Conservation (phyloP, 1,139 yeast species). For the Geotrichum australiense region DNA sequence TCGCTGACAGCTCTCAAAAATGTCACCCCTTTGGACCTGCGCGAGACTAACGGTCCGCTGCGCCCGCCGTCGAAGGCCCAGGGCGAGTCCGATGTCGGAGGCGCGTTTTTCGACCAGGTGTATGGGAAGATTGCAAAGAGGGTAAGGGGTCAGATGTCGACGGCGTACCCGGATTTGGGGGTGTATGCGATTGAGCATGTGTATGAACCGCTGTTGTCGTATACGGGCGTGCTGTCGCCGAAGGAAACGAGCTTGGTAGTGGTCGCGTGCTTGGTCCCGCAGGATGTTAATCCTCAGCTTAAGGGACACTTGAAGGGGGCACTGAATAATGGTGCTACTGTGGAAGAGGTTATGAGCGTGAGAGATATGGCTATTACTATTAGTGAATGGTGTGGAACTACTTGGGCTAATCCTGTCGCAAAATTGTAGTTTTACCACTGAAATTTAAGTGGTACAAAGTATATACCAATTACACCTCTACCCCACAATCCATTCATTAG, state of each 20-base stretch:
- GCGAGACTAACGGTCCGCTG: slow-evolving; percentile 31
- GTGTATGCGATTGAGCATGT: slow-evolving; percentile 64
- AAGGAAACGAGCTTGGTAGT: slow-evolving; percentile 73
- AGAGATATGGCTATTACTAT: slow-evolving; percentile 59
- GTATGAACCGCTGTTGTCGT: slow-evolving; percentile 71
- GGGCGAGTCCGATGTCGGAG: slow-evolving; percentile 23
- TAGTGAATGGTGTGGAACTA: slow-evolving; percentile 68
- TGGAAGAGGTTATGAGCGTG: slow-evolving; percentile 54
- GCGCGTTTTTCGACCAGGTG: slow-evolving; percentile 64
- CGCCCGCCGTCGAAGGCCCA: slow-evolving; percentile 17
- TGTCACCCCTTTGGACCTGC: slow-evolving; percentile 51
- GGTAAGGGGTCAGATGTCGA: slow-evolving; percentile 58
- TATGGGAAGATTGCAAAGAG: slow-evolving; percentile 69
- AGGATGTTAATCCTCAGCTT: slow-evolving; percentile 89
- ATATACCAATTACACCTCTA: not conserved
- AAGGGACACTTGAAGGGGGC: slow-evolving; percentile 90
- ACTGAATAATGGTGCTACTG: slow-evolving; percentile 64
- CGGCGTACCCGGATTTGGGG: slow-evolving; percentile 84
- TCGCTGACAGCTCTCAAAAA: slow-evolving; percentile 59
- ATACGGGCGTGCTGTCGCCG: slow-evolving; percentile 53
- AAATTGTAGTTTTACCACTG: slow-evolving; percentile 36
- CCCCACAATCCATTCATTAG: not conserved
- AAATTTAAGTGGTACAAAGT: not conserved
- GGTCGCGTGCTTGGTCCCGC: slow-evolving; percentile 78
- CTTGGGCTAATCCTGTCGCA: slow-evolving; percentile 58